Percentiles rank a stretch among this genome's conserved stretches.
These are phyloP conservation scores for Bryopsis sp. DNA, from an alignment of 139 green algal species.

Conservation along the genomic window DNA sequence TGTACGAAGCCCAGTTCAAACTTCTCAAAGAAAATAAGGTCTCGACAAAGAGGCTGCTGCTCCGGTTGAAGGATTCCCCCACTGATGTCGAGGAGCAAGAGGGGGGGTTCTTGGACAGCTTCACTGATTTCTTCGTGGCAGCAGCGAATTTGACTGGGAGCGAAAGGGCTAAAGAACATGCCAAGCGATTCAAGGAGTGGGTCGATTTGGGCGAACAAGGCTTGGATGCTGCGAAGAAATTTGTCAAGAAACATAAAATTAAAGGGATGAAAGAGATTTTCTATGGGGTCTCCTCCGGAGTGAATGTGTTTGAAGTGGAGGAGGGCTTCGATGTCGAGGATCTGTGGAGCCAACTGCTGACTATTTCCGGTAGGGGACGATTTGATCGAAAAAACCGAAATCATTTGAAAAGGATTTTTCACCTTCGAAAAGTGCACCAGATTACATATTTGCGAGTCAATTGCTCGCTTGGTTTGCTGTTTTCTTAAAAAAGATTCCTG, in stretches of 20 bases:
- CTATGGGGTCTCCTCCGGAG: background rate
- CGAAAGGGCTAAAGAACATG: background rate
- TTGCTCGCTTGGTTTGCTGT: no score
- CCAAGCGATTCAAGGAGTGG: no score
- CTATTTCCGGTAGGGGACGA: no score
- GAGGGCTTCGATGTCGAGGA: slow-evolving; percentile 2
- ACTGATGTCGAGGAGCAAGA: background rate
- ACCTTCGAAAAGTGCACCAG: no score
- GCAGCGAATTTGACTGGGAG: background rate
- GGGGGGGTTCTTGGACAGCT: background rate
- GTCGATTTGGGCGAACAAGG: no score
- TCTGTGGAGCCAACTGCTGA: background rate
- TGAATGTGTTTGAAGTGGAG: background rate
- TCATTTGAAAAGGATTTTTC: no score
- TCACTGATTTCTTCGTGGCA: slow-evolving; percentile 4
- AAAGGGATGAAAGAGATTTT: background rate
- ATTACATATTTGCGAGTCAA: no score
- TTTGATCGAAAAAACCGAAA: no score
- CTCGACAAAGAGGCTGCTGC: background rate
- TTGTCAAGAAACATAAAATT: background rate
- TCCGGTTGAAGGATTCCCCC: background rate
- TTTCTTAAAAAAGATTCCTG: no score
- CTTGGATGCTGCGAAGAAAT: no score
- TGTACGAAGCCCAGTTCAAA: background rate
- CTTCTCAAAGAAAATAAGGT: background rate